Conservation (phyloP, 495 filamentous ascomycete genomes). For the Pseudomonodictys pantanalensis region DNA sequence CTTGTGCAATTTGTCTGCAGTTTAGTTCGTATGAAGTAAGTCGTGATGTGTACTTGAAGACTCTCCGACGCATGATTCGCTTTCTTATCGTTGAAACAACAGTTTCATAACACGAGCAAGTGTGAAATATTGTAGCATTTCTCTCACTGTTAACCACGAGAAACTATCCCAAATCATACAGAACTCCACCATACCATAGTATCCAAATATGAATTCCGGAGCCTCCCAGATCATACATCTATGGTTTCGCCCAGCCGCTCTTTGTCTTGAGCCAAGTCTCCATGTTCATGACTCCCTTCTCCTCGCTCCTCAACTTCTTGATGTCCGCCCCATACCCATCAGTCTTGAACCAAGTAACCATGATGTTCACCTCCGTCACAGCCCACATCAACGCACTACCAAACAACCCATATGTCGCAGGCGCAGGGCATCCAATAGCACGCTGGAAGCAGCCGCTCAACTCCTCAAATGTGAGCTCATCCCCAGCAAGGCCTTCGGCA, state of each 20-base stretch:
- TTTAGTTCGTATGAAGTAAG: too few relatives aligned
- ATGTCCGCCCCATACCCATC: conserved; percentile 63
- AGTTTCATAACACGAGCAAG: too few relatives aligned
- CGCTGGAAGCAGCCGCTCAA: conserved; percentile 50
- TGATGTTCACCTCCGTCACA: conserved; percentile 54
- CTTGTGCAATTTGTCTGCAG: too few relatives aligned
- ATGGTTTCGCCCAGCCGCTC: conserved; percentile 42
- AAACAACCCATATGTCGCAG: conserved; percentile 40
- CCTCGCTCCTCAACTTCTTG: conserved; percentile 46
- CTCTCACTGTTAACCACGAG: too few relatives aligned
- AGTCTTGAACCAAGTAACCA: conserved; percentile 64
- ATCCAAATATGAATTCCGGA: too few relatives aligned
- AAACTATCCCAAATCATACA: too few relatives aligned
- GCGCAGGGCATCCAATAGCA: conserved; percentile 49
- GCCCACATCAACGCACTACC: conserved; percentile 41
- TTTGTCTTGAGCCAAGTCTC: conserved; percentile 59
- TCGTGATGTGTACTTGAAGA: too few relatives aligned
- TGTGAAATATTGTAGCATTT: too few relatives aligned
- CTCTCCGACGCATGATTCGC: too few relatives aligned
- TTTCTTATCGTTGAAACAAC: too few relatives aligned
- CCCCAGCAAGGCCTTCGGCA: conserved; percentile 56
- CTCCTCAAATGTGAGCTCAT: conserved; percentile 55
- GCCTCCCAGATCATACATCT: too few relatives aligned
- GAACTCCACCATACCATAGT: too few relatives aligned
- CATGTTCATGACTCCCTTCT: conserved; percentile 57